A percentile compares a stretch with the other conserved stretches of the same genome.
phyloP scores from a whole-genome alignment of 331 rosid species.

The Dryas integrifolia region DNA sequence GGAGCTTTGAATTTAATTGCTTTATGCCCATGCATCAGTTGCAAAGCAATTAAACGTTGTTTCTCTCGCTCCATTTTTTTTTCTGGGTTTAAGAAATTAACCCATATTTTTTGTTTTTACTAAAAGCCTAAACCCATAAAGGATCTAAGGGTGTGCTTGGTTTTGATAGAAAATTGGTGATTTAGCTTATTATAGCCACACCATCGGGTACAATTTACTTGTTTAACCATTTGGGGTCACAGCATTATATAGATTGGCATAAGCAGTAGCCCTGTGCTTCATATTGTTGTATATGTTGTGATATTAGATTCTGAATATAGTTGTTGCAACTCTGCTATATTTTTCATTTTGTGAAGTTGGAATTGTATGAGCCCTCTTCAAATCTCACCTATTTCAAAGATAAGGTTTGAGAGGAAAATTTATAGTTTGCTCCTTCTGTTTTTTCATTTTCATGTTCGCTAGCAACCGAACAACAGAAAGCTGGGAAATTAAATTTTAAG shows the following conservation, averaged over 20 bases:
- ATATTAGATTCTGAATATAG: not conserved
- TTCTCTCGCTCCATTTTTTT: not conserved
- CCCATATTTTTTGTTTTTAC: not conserved
- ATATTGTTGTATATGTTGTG: not conserved
- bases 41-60: not conserved
- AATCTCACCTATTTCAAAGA: not conserved
- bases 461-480: not conserved
- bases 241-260: not conserved
- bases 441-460: not conserved
- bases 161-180: not conserved
- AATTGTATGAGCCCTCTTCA: not conserved
- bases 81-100: not conserved
- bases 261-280: not conserved
- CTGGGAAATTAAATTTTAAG: not conserved
- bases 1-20: not conserved
- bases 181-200: not conserved
- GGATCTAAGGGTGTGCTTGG: not conserved
- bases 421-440: not conserved
- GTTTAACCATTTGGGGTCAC: not conserved
- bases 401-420: not conserved
- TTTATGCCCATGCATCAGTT: not conserved
- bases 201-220: not conserved
- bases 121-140: not conserved
- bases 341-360: slow-evolving; percentile 5
- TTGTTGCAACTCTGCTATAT: not conserved